Evolutionary conservation across 192 early-diverging fungal species (phyloP), one percentile per base, ranked within the genome.

Genomic region (Spizellomyces punctatus): DNA sequence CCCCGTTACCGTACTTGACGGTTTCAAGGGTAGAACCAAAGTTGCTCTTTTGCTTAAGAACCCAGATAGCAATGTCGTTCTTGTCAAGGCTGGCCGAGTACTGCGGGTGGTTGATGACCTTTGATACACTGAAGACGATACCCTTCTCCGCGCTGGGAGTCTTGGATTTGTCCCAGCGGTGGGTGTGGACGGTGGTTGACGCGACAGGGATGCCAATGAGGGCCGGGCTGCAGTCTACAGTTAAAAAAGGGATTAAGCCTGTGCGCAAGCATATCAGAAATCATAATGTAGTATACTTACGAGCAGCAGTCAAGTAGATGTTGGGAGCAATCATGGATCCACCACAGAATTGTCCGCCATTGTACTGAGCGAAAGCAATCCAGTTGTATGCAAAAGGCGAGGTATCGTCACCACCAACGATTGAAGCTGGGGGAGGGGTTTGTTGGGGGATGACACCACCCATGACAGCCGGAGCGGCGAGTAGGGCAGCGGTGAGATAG

Each of bases 301-400:
- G 60, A 6, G 60, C 60, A 41, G 60, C 60, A 41, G 60, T 62
- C 19, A 62, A 41, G 60, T 27, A 17, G 17, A 62, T 21, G 19
- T 41, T 41, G 10, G 60, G 60, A 41, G 60, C 60, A 41, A 62
- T 62, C 19, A 62, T 17, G 9, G 19, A 22, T 6, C 60, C 60
- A 27, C 60, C 60, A 36, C 60, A 62, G 54, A 56, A 56, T 22
- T 56, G 54, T n/a, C 7, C 6, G 54, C 54, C 54, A 7, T 6
- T 19, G 7, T n/a, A 19, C n/a, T n/a, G 22, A 7, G 54, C 22
- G n/a, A 56, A 56, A 22, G 54, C 54, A 6, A 56, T 19, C 54
- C 54, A 56, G 22, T n/a, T n/a, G 54, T 56, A 22, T 56, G n/a
- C 54, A 7, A n/a, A n/a, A n/a, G n/a, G n/a, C n/a, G 54, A 22